Conservation (phyloP, 108 stramenopile species). For the Schizochytrium sp. region DNA sequence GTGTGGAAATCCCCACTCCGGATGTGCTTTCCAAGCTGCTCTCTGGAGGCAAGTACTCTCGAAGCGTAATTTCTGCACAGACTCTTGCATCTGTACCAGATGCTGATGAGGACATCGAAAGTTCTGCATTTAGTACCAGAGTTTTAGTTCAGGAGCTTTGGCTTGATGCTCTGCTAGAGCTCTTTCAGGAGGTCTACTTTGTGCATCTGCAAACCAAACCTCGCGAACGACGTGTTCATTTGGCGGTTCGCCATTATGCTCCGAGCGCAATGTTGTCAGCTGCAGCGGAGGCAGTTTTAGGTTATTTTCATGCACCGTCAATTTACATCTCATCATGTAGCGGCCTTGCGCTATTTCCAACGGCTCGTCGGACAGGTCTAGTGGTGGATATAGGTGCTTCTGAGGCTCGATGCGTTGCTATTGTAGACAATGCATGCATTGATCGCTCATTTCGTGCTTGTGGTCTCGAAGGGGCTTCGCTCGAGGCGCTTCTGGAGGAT, state of each 20-base stretch:
- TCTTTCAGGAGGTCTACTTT: constrained; percentile 42
- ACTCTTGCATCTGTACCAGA: too few relatives aligned
- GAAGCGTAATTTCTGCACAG: too few relatives aligned
- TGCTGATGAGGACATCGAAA: too few relatives aligned
- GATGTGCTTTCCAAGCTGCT: neutral
- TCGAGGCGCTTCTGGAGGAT: constrained; percentile 24
- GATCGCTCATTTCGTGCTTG: constrained; percentile 17
- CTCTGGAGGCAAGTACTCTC: neutral
- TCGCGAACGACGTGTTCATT: constrained; percentile 22
- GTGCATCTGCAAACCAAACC: constrained; percentile 35
- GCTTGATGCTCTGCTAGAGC: neutral
- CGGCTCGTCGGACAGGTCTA: neutral
- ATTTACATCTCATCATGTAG: constrained; percentile 6
- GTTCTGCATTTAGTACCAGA: too few relatives aligned
- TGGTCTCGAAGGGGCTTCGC: neutral
- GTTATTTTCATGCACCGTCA: neutral
- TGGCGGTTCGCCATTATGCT: neutral
- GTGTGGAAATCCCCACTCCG: neutral
- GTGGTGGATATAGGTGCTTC: neutral
- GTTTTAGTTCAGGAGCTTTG: neutral
- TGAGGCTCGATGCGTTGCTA: neutral
- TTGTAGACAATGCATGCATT: neutral
- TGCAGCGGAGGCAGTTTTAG: neutral
- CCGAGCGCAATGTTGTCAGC: constrained; percentile 4
- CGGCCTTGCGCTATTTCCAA: constrained; percentile 38